phyloP scores from a whole-genome alignment of 2,329 filamentous ascomycete genomes.

The Plenodomus tracheiphilus region DNA sequence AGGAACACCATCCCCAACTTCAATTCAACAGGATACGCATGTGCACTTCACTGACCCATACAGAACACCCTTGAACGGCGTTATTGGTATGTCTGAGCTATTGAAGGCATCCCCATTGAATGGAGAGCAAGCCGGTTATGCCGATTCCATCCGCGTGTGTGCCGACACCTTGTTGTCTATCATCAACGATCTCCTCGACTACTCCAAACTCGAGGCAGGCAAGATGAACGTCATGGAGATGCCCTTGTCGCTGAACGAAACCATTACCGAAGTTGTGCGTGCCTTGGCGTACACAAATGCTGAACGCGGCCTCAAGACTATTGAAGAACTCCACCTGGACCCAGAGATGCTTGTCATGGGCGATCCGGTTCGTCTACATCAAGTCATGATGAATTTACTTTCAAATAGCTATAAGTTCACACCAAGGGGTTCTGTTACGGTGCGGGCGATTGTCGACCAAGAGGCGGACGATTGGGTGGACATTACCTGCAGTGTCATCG shows the following conservation, averaged over 20 bases:
- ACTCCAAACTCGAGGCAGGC: conserved; percentile 57
- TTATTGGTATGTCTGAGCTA: conserved; percentile 63
- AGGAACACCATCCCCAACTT: conserved; percentile 2
- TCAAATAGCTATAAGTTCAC: conserved; percentile 96
- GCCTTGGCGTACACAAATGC: conserved; percentile 66
- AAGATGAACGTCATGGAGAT: conserved; percentile 65
- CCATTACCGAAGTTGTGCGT: conserved; percentile 66
- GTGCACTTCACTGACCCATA: conserved; percentile 3
- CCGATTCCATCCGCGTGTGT: conserved; percentile 67
- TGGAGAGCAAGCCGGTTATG: conserved; percentile 63
- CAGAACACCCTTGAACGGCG: conserved; percentile 57
- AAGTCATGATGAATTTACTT: conserved; percentile 74
- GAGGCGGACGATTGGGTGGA: conserved; percentile 72
- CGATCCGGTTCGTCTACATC: conserved; percentile 56
- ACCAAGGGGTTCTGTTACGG: conserved; percentile 80
- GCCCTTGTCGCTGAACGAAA: conserved; percentile 57
- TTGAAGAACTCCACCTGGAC: conserved; percentile 60
- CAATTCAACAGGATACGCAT: not conserved
- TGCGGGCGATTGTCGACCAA: conserved; percentile 72
- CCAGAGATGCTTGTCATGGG: conserved; percentile 57
- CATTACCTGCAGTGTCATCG: conserved; percentile 81
- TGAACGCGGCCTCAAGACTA: conserved; percentile 62
- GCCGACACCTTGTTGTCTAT: conserved; percentile 59
- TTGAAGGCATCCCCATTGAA: conserved; percentile 61
- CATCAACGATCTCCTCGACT: conserved; percentile 59